phyloP scores from a whole-genome alignment of 2,329 filamentous ascomycete species.

The Herpomyces periplanetae region DNA sequence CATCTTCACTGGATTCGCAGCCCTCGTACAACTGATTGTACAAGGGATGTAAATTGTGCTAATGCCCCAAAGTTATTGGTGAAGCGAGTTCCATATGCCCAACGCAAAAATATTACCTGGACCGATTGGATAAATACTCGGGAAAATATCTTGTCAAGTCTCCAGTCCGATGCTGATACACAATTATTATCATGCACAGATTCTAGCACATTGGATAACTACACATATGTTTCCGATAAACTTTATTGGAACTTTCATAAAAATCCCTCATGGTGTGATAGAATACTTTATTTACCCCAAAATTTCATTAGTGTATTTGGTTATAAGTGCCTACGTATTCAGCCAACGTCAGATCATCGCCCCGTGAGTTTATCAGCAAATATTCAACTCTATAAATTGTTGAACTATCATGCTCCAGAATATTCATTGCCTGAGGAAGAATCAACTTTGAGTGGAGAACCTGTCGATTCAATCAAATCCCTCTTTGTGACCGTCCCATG shows the following conservation, averaged over 20 bases:
- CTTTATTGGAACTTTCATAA: no score
- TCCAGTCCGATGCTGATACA: no score
- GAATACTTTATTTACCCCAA: constrained; percentile 27
- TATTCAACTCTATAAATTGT: no score
- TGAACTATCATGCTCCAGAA: no score
- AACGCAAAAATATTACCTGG: background rate
- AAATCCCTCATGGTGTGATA: constrained; percentile 75
- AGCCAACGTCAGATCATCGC: constrained; percentile 55
- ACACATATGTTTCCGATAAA: no score
- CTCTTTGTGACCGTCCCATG: no score
- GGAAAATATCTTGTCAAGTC: no score
- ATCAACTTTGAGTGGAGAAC: no score
- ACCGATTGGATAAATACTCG: constrained; percentile 11
- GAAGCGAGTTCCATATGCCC: constrained; percentile 6
- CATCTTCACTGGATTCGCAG: constrained; percentile 8
- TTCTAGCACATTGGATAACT: no score
- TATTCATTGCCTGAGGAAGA: no score
- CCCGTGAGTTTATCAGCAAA: constrained; percentile 26
- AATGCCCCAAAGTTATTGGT: constrained; percentile 5
- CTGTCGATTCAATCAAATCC: no score
- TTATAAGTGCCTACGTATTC: constrained; percentile 36
- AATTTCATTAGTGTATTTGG: constrained; percentile 15
- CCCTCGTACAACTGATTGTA: constrained; percentile 5
- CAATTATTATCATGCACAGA: no score
- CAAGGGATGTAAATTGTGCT: constrained; percentile 3